Conservation (phyloP, 106 monocot genomes). For the Dioscorea dumetorum region DNA sequence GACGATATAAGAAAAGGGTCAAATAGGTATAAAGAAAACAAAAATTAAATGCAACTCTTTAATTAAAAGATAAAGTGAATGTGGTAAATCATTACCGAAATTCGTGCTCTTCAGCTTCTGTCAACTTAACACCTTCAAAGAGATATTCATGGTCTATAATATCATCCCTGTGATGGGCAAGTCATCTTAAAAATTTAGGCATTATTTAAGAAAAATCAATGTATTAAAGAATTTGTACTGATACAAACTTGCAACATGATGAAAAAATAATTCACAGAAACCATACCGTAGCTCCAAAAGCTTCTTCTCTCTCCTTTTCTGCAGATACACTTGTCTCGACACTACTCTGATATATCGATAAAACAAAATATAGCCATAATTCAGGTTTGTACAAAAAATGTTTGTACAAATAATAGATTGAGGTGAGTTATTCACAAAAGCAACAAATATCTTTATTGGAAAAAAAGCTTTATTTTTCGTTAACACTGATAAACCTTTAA, state of each 20-base stretch:
- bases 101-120: slow-evolving; percentile 70
- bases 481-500: too few relatives aligned
- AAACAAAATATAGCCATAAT: background rate
- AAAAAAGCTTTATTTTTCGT: too few relatives aligned
- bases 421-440: too few relatives aligned
- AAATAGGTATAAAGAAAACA: background rate
- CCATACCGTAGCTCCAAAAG: slow-evolving; percentile 67
- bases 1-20: background rate
- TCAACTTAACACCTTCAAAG: slow-evolving; percentile 64
- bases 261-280: background rate
- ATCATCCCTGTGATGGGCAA: slow-evolving; percentile 53
- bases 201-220: background rate
- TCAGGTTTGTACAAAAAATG: too few relatives aligned
- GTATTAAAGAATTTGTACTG: background rate
- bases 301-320: slow-evolving; percentile 86
- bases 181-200: background rate
- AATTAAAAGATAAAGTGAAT: background rate
- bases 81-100: slow-evolving; percentile 33
- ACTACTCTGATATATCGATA: slow-evolving; percentile 44
- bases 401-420: too few relatives aligned
- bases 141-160: slow-evolving; percentile 83
- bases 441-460: too few relatives aligned
- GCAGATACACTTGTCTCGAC: slow-evolving; percentile 84
- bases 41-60: background rate
- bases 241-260: background rate